These are phyloP conservation scores for Aspergillus funiculosus DNA, from an alignment of 495 filamentous ascomycete genomes.

Conservation along the genomic window DNA sequence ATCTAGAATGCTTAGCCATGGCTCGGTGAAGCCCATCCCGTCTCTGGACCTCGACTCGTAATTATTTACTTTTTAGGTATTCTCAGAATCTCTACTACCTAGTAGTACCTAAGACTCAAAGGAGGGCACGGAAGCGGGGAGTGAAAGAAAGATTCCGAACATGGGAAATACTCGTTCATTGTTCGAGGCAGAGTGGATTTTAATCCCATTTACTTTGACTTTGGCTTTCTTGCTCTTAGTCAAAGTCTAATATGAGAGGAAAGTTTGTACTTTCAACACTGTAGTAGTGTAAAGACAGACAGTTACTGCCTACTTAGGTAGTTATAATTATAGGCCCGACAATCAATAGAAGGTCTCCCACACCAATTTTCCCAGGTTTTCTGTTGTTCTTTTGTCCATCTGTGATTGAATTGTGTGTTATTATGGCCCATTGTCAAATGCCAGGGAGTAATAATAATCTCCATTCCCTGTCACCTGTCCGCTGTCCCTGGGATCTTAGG, in stretches of 20 bases:
- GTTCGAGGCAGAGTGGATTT: not conserved
- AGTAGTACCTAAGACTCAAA: too few species aligned
- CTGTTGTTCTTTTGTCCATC: too few species aligned
- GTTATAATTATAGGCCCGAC: too few species aligned
- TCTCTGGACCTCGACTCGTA: too few species aligned
- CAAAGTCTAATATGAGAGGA: slow-evolving; percentile 1
- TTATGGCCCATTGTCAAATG: not conserved
- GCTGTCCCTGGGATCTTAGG: not conserved
- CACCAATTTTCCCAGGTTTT: too few species aligned
- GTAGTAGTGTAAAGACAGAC: too few species aligned
- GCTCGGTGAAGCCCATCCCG: not conserved
- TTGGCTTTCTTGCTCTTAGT: not conserved
- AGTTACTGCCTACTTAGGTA: too few species aligned
- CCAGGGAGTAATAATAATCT: not conserved
- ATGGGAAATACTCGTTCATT: too few species aligned
- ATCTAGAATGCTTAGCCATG: not conserved
- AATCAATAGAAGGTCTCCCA: too few species aligned
- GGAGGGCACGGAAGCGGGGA: not conserved
- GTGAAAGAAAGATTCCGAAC: not conserved
- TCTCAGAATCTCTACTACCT: too few species aligned
- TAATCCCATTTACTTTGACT: not conserved
- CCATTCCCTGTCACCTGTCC: not conserved
- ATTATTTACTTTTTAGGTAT: too few species aligned
- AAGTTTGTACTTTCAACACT: too few species aligned
- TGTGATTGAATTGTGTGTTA: not conserved